Conservation (phyloP, 768 basidiomycete species). For the Pholiota microspora region DNA sequence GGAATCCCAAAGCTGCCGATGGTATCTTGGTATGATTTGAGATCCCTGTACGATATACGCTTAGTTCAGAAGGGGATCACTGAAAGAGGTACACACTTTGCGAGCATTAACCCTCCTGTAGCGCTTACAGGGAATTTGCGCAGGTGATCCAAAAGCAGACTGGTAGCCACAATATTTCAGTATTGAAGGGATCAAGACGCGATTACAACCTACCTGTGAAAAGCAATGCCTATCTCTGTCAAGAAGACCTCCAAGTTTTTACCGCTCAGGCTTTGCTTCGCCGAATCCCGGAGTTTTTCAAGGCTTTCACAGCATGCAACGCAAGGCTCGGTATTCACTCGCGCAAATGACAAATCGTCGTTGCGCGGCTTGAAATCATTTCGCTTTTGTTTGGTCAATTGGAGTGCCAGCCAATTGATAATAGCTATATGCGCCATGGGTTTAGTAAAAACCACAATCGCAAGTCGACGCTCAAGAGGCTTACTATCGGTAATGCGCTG, state of each 20-base stretch:
- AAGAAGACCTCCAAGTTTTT: constrained; percentile 93
- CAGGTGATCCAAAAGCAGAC: constrained; percentile 89
- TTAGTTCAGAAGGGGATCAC: background rate
- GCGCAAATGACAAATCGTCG: constrained; percentile 91
- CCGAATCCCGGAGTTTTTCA: constrained; percentile 76
- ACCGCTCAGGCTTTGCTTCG: constrained; percentile 77
- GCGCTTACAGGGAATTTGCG: constrained; percentile 97
- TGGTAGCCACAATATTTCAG: constrained; percentile 27
- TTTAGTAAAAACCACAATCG: constrained; percentile 8
- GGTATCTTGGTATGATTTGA: constrained; percentile 94
- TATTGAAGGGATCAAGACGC: background rate
- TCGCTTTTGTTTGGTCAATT: constrained; percentile 90
- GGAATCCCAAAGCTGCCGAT: constrained; percentile 81
- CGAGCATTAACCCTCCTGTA: constrained; percentile 95
- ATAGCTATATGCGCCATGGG: constrained; percentile 44
- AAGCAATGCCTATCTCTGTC: constrained; percentile 90
- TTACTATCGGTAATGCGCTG: constrained; percentile 82
- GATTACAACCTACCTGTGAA: constrained; percentile 66
- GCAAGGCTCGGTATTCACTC: constrained; percentile 95
- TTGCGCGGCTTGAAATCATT: constrained; percentile 96
- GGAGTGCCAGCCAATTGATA: constrained; percentile 67
- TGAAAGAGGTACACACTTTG: constrained; percentile 67
- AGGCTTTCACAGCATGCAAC: constrained; percentile 80
- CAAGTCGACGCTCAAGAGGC: constrained; percentile 18
- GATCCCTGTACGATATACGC: constrained; percentile 57